phyloP scores from a whole-genome alignment of 164 flowering plant species.

The Hamamelis virginiana region DNA sequence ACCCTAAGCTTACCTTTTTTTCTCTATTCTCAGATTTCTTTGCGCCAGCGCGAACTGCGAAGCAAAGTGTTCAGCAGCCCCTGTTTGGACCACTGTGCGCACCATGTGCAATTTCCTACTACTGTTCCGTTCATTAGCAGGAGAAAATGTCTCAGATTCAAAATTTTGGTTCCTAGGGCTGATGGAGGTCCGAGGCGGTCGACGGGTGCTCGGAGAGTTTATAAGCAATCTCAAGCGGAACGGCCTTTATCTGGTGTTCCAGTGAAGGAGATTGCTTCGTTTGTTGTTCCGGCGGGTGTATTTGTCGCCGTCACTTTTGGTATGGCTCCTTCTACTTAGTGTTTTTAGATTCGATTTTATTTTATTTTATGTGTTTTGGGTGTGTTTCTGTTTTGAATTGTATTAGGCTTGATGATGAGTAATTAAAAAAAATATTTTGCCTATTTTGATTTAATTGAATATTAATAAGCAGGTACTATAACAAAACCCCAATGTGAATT shows the following conservation, averaged over 20 bases:
- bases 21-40: conserved; percentile 3
- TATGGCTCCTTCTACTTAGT: conserved; percentile 21
- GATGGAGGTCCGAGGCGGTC: conserved; percentile 27
- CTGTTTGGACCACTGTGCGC: background rate
- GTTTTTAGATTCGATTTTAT: background rate
- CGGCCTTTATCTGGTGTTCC: conserved; percentile 20
- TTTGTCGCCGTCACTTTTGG: conserved; percentile 58
- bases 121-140: conserved; percentile 5
- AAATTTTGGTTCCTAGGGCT: conserved; percentile 24
- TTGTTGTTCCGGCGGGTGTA: conserved; percentile 49
- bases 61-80: background rate
- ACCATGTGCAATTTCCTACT: background rate
- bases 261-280: conserved; percentile 43
- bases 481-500: background rate
- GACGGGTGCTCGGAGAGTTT: conserved; percentile 50
- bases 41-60: conserved; percentile 3
- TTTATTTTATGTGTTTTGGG: background rate
- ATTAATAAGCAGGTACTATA: background rate
- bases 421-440: too few relatives aligned
- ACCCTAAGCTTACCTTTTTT: background rate
- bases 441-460: too few relatives aligned
- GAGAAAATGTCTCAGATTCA: conserved; percentile 21
- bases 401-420: background rate
- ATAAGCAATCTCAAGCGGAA: conserved; percentile 53
- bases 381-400: background rate